Base-by-base conservation (phyloP, 2,329 filamentous ascomycete species). In the Tolypocladium tropicale region DNA sequence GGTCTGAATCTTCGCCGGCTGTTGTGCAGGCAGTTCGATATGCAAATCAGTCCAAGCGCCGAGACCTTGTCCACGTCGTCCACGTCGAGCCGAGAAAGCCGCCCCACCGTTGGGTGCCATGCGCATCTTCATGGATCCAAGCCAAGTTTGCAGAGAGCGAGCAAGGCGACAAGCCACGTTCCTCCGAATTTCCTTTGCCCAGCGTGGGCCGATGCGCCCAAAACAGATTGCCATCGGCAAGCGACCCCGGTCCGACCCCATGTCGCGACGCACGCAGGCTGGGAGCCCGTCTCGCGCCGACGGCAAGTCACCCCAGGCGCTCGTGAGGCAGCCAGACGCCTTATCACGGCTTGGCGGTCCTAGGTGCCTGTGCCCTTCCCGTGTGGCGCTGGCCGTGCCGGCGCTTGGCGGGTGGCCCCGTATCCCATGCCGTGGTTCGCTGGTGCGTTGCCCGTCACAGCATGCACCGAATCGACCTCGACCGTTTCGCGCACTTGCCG, bases 401-500 rank as follows among this genome's bases (percentile, higher is more conserved):
- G 55, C 55, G 53, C 54, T 53, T 52, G 53, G 56, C 36, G 55
- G 32, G 53, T 36, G 50, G 52, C 48, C 54, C 36, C 36, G 23
- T 41, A 51, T 34, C 36, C n/a, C 46, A 32, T 51, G 53, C 48
- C 28, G 54, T 50, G 52, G 34, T 55, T 56, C 53, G 54, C 53
- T 57, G 55, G 55, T 48, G 52, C n/a, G n/a, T n/a, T n/a, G n/a
- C 55, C 55, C 54, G 53, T 28, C 59, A 53, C 48, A 54, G 52
- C 53, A 55, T 55, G 53, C 51, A 55, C 53, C 54, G 50, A 56
- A 55, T 55, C 55, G 25, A 41, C 51, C 34, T 56, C 52, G 43
- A 51, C 41, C 55, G 21, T 49, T 53, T 56, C 53, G 48, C 55
- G 41, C 59, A 56, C 57, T 57, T 55, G 50, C 54, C 56, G 59